Evolutionary conservation across 306 rosid genomes (phyloP).

Genomic region (Astragalus membranaceus): DNA sequence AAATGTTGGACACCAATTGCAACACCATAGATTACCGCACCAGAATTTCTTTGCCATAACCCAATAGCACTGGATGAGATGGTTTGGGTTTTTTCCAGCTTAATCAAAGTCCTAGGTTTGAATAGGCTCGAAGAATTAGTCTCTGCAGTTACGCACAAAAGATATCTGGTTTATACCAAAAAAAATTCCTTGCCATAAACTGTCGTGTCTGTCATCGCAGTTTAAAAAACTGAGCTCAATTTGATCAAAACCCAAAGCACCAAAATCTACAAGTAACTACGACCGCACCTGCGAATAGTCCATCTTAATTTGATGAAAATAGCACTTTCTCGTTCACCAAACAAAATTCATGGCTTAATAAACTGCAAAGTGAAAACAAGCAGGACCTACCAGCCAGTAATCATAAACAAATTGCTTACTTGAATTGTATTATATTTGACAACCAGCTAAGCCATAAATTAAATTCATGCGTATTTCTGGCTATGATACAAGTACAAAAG

Average conservation of each 20-base stretch:
- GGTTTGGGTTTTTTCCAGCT: too few relatives aligned
- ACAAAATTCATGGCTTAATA: not conserved
- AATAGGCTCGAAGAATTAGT: too few relatives aligned
- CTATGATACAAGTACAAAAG: conserved; percentile 54
- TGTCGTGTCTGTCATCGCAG: not conserved
- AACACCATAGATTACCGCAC: too few relatives aligned
- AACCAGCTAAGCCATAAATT: conserved; percentile 21
- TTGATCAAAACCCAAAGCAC: not conserved
- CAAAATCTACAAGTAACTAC: not conserved
- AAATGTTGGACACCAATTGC: too few relatives aligned
- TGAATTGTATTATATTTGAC: conserved; percentile 1
- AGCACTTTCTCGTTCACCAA: not conserved
- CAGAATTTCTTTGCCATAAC: too few relatives aligned
- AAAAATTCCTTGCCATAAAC: not conserved
- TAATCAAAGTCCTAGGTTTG: too few relatives aligned
- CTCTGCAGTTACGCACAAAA: too few relatives aligned
- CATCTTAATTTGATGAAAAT: not conserved
- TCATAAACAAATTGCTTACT: not conserved
- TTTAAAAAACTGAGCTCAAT: not conserved
- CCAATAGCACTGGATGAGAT: too few relatives aligned
- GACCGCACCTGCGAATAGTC: not conserved
- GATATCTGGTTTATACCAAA: too few relatives aligned
- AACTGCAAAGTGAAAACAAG: too few relatives aligned
- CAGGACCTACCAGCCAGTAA: not conserved
- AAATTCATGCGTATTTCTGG: conserved; percentile 25